Conservation (phyloP, 495 filamentous ascomycete species). For the Penicillium roqueforti region DNA sequence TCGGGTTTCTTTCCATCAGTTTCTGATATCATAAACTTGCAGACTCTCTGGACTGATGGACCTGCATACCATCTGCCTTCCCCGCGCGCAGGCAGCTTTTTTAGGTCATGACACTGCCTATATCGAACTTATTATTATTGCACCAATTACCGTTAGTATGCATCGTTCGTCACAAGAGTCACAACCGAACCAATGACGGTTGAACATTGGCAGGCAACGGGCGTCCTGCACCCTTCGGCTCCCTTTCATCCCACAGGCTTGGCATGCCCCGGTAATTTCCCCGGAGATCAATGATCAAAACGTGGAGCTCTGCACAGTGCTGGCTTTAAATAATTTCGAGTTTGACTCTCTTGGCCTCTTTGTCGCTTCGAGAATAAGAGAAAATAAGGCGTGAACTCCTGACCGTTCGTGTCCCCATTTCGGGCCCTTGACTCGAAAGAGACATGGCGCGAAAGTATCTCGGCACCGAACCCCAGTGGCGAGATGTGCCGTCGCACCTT, state of each 20-base stretch:
- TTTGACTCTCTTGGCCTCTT: background rate
- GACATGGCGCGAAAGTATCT: constrained; percentile 14
- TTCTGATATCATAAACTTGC: too few relatives aligned
- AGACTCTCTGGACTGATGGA: background rate
- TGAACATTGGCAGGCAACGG: background rate
- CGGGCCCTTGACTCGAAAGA: constrained; percentile 21
- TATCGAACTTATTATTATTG: background rate
- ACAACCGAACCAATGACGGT: constrained; percentile 4
- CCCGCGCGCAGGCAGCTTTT: background rate
- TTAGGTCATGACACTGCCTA: background rate
- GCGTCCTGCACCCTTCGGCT: background rate
- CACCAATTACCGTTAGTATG: background rate
- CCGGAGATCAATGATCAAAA: background rate
- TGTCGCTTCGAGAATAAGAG: background rate
- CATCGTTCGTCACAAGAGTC: background rate
- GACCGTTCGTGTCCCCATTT: constrained; percentile 5
- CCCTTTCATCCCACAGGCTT: background rate
- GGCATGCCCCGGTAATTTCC: background rate
- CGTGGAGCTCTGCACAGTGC: background rate
- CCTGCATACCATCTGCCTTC: background rate
- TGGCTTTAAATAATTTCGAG: background rate
- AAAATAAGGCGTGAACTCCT: background rate
- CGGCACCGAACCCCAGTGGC: constrained; percentile 10
- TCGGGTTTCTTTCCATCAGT: background rate
- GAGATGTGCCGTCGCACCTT: constrained; percentile 1